phyloP scores from a whole-genome alignment of 108 stramenopile species.

The Thalassiosira profunda region DNA sequence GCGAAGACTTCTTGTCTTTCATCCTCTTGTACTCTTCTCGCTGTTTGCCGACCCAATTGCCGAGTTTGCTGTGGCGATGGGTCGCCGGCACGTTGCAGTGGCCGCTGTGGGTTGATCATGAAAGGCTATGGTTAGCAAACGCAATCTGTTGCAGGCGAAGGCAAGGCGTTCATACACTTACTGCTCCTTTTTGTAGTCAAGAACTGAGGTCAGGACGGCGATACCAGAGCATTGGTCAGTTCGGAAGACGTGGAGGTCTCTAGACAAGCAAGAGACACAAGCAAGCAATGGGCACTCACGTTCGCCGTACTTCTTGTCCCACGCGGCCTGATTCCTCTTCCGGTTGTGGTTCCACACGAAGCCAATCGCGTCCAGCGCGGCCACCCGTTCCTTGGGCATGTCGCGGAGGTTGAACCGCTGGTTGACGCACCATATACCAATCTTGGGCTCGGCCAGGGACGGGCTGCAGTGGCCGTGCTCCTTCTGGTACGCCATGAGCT shows the following conservation, averaged over 20 bases:
- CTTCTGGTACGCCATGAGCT: constrained; percentile 21
- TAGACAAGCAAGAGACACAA: background rate
- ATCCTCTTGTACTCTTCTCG: constrained; percentile 51
- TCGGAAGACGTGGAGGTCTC: constrained; percentile 1
- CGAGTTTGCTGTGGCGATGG: constrained; percentile 21
- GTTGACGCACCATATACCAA: constrained; percentile 48
- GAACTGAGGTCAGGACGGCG: too few species aligned
- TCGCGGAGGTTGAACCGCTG: constrained; percentile 42
- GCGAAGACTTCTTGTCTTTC: constrained; percentile 38
- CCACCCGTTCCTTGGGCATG: constrained; percentile 40
- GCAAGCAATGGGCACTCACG: constrained; percentile 3
- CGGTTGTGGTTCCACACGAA: constrained; percentile 57
- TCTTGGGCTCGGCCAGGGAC: constrained; percentile 13
- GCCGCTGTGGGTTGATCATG: background rate
- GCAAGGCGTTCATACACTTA: too few species aligned
- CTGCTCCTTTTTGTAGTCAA: too few species aligned
- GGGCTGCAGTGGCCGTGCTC: constrained; percentile 26
- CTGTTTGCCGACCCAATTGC: constrained; percentile 52
- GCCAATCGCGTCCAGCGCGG: constrained; percentile 40
- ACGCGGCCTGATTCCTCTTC: constrained; percentile 23
- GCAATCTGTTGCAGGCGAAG: background rate
- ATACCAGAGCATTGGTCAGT: too few species aligned
- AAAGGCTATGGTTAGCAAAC: background rate
- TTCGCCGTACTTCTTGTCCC: constrained; percentile 25
- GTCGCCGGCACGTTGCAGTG: constrained; percentile 46